These are phyloP conservation scores for Leccinum aurantiacum DNA, from an alignment of 768 basidiomycete genomes.

Conservation along the genomic window DNA sequence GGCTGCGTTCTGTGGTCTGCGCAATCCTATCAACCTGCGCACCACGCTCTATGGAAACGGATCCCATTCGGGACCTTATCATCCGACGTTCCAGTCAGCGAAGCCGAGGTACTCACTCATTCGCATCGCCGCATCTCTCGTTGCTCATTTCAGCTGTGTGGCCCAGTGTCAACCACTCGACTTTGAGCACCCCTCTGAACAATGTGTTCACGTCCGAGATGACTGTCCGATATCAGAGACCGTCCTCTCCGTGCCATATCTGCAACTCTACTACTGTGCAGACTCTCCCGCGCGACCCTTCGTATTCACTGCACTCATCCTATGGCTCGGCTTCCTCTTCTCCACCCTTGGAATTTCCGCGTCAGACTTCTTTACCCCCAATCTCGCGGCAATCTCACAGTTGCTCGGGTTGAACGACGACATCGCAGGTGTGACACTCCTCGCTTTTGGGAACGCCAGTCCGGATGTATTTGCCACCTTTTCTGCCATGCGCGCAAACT, in stretches of 20 bases:
- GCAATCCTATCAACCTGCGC: conserved; percentile 16
- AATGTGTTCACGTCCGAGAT: conserved; percentile 64
- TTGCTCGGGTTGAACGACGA: conserved; percentile 88
- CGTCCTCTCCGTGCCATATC: conserved; percentile 68
- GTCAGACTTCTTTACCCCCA: conserved; percentile 97
- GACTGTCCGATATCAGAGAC: conserved; percentile 61
- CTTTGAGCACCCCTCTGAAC: conserved; percentile 44
- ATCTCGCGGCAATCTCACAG: conserved; percentile 86
- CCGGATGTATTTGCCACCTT: conserved; percentile 97
- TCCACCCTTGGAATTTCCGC: conserved; percentile 94
- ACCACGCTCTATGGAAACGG: conserved; percentile 14
- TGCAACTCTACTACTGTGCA: conserved; percentile 71
- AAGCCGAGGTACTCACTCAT: conserved; percentile 10
- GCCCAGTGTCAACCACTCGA: conserved; percentile 65
- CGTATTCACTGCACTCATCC: conserved; percentile 58
- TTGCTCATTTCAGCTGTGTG: not conserved
- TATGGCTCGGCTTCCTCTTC: conserved; percentile 92
- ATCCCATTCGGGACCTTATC: not conserved
- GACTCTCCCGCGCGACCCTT: conserved; percentile 53
- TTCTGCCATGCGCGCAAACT: conserved; percentile 81
- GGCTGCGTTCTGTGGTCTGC: conserved; percentile 69
- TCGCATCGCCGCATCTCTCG: not conserved
- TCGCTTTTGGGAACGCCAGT: conserved; percentile 96
- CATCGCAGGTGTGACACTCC: conserved; percentile 93
- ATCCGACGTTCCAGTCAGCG: not conserved